Evolutionary conservation across 2,329 filamentous ascomycete species (phyloP).

Genomic region (Fusarium robinianum): DNA sequence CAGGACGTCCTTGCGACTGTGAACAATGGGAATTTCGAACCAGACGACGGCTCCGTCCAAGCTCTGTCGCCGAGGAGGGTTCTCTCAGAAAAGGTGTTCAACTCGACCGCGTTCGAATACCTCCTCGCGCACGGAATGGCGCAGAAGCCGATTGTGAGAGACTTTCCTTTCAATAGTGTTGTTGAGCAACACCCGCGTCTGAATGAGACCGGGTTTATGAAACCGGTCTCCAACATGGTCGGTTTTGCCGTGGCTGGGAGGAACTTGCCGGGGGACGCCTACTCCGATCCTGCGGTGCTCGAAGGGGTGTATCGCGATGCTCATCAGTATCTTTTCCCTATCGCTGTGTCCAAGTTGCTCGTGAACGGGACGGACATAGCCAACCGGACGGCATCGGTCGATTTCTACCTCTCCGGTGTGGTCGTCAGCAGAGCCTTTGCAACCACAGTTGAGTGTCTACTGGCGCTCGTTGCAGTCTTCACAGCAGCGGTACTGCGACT

Average conservation of each 20-base stretch:
- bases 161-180: constrained; percentile 30
- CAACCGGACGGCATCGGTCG: constrained; percentile 8
- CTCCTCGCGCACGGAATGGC: constrained; percentile 38
- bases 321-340: constrained; percentile 41
- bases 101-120: constrained; percentile 42
- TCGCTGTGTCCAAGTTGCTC: constrained; percentile 27
- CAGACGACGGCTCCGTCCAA: constrained; percentile 10
- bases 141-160: constrained; percentile 3
- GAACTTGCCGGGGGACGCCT: constrained; percentile 2
- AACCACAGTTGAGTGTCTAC: constrained; percentile 34
- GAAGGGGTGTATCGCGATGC: constrained; percentile 26
- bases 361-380: constrained; percentile 14
- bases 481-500: constrained; percentile 24
- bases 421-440: constrained; percentile 42
- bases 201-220: background rate
- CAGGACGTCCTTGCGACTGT: constrained; percentile 51
- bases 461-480: constrained; percentile 31
- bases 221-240: constrained; percentile 41
- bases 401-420: constrained; percentile 35
- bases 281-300: constrained; percentile 11
- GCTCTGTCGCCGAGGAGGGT: constrained; percentile 4
- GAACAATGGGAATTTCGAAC: constrained; percentile 1
- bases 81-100: constrained; percentile 39
- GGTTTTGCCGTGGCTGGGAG: constrained; percentile 39
- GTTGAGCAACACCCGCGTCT: constrained; percentile 37